Evolutionary conservation across 2,329 filamentous ascomycete species (phyloP).

Genomic region (Fusarium sp.): DNA sequence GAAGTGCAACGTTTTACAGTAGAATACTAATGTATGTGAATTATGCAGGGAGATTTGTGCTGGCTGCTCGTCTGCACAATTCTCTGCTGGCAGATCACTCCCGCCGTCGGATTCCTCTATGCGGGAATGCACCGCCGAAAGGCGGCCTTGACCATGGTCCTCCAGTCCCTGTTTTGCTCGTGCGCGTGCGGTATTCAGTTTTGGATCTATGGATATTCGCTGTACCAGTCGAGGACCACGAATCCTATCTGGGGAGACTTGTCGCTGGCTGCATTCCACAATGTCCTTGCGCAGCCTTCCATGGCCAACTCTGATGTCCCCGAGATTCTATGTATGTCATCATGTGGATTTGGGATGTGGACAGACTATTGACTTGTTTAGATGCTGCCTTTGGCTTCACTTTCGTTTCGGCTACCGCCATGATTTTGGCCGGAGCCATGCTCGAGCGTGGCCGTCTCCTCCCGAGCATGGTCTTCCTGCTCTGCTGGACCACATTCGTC

Average conservation of each 20-base stretch:
- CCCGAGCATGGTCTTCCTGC: slow-evolving; percentile 70
- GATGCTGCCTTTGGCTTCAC: slow-evolving; percentile 53
- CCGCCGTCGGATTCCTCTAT: slow-evolving; percentile 55
- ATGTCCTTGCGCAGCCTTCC: slow-evolving; percentile 52
- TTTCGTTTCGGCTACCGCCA: slow-evolving; percentile 54
- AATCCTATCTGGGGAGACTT: slow-evolving; percentile 52
- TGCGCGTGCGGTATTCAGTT: slow-evolving; percentile 59
- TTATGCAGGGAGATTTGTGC: slow-evolving; percentile 53
- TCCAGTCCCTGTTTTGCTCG: slow-evolving; percentile 61
- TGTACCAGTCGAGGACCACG: slow-evolving; percentile 53
- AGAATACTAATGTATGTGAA: neutral
- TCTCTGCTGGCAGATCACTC: slow-evolving; percentile 54
- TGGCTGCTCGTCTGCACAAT: slow-evolving; percentile 56
- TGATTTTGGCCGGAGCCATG: slow-evolving; percentile 55
- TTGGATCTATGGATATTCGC: slow-evolving; percentile 60
- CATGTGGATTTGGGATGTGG: fast-evolving
- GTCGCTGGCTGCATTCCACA: slow-evolving; percentile 50
- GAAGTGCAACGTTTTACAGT: fast-evolving
- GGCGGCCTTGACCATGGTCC: slow-evolving; percentile 58
- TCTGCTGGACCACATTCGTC: slow-evolving; percentile 74
- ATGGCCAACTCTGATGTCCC: slow-evolving; percentile 53
- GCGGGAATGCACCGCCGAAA: slow-evolving; percentile 54
- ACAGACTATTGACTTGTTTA: neutral
- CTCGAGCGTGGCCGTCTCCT: slow-evolving; percentile 51
- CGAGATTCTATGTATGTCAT: slow-evolving; percentile 48